A percentile compares a stretch with the other conserved stretches of the same genome.
These are phyloP conservation scores for Ettlia oleoabundans DNA, from an alignment of 139 green algal genomes.

Conservation along the genomic window DNA sequence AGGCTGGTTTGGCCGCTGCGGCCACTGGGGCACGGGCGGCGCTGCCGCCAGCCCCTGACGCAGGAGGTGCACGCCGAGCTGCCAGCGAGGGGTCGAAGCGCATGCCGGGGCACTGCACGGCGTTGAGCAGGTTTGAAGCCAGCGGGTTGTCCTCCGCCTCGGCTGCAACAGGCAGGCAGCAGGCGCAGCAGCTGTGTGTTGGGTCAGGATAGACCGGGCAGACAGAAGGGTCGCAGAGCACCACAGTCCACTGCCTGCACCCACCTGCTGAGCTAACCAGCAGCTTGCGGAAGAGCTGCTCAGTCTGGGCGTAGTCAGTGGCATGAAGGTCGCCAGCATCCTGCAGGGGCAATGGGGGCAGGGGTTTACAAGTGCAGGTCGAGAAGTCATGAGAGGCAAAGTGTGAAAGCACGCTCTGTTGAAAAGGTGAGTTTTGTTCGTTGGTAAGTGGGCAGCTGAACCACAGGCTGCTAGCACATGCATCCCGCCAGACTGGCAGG, in stretches of 20 bases:
- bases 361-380: too few relatives aligned
- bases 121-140: slow-evolving; percentile 28
- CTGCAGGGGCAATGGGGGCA: slow-evolving; percentile 20
- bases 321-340: slow-evolving; percentile 54
- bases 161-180: slow-evolving; percentile 8
- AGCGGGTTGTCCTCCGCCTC: slow-evolving; percentile 26
- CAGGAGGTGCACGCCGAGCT: background rate
- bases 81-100: slow-evolving; percentile 14
- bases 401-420: too few relatives aligned
- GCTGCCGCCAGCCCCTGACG: background rate
- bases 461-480: too few relatives aligned
- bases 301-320: slow-evolving; percentile 44
- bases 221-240: too few relatives aligned
- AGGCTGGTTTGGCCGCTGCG: background rate
- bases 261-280: slow-evolving; percentile 4
- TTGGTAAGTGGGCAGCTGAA: too few relatives aligned
- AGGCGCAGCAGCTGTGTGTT: background rate
- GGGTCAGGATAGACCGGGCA: too few relatives aligned
- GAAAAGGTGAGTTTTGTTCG: too few relatives aligned
- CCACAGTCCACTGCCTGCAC: too few relatives aligned
- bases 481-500: too few relatives aligned
- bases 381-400: too few relatives aligned
- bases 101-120: slow-evolving; percentile 21
- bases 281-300: slow-evolving; percentile 45
- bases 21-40: background rate